Evolutionary conservation across 163 green algal species (phyloP).

Genomic region (Trebouxiophyceae sp.): DNA sequence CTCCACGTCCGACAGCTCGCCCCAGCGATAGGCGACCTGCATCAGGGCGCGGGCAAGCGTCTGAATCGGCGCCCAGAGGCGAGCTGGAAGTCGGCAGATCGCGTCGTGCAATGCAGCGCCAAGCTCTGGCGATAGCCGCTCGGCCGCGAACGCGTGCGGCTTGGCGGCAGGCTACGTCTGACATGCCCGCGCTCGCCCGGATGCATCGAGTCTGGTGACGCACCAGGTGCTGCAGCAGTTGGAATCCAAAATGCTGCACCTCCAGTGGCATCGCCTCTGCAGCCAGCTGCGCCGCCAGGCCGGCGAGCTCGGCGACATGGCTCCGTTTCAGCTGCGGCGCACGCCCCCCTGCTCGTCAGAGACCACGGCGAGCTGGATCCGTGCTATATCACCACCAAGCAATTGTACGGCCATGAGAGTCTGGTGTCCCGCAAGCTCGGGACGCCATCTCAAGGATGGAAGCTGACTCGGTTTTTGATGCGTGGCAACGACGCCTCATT

Average conservation of each 20-base stretch:
- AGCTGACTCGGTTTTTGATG: background rate
- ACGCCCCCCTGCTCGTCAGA: too few relatives aligned
- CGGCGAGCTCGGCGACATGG: background rate
- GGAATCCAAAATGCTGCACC: constrained; percentile 56
- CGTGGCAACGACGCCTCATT: background rate
- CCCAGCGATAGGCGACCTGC: constrained; percentile 56
- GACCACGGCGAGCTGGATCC: background rate
- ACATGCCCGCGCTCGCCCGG: background rate
- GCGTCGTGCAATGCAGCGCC: too few relatives aligned
- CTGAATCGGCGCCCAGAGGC: background rate
- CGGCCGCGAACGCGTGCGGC: background rate
- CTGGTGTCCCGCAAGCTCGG: too few relatives aligned
- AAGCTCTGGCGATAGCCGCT: background rate
- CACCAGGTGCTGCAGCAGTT: constrained; percentile 59
- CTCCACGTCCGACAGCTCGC: constrained; percentile 45
- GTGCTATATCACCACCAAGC: background rate
- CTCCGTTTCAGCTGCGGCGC: constrained; percentile 7
- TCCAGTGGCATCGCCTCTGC: constrained; percentile 35
- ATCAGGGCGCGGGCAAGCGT: background rate
- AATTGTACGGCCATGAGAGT: background rate
- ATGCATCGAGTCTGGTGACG: background rate
- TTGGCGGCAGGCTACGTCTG: background rate
- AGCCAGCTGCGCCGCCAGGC: constrained; percentile 22
- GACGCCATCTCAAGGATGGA: background rate
- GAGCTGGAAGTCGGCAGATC: too few relatives aligned